phyloP scores from a whole-genome alignment of 2,329 filamentous ascomycete species.

The Akanthomyces uredinophilus region DNA sequence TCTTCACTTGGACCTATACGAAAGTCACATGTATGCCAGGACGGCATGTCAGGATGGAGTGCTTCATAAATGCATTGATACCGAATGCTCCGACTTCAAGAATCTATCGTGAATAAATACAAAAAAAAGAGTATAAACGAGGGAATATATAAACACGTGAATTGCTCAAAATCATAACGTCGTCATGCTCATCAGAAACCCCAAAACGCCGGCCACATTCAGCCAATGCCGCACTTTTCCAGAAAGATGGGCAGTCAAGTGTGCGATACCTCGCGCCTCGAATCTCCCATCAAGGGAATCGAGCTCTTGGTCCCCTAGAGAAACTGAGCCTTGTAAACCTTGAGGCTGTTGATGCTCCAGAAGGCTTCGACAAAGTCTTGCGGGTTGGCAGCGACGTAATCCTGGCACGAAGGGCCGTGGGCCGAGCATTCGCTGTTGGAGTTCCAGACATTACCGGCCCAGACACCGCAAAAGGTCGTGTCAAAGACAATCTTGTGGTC shows the following conservation, averaged over 20 bases:
- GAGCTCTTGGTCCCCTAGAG: slow-evolving; percentile 1
- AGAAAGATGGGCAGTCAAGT: neutral
- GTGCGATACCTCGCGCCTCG: neutral
- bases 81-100: neutral
- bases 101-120: slow-evolving; percentile 7
- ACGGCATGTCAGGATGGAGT: neutral
- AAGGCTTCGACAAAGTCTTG: slow-evolving; percentile 65
- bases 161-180: neutral
- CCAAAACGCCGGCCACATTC: neutral
- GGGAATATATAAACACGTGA: slow-evolving; percentile 1
- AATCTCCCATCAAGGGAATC: slow-evolving; percentile 1
- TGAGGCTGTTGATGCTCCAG: slow-evolving; percentile 70
- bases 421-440: slow-evolving; percentile 51
- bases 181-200: neutral
- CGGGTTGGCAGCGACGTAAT: slow-evolving; percentile 68
- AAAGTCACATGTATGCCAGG: too few species aligned
- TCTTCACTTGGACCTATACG: too few species aligned
- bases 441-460: slow-evolving; percentile 70
- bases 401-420: slow-evolving; percentile 60
- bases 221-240: neutral
- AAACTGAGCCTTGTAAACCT: slow-evolving; percentile 44
- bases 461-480: slow-evolving; percentile 82
- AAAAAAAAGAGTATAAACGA: neutral
- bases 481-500: slow-evolving; percentile 74
- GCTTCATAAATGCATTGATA: slow-evolving; percentile 7